Evolutionary conservation across 495 filamentous ascomycete species (phyloP).

Genomic region (Hypoxylon perforatum): DNA sequence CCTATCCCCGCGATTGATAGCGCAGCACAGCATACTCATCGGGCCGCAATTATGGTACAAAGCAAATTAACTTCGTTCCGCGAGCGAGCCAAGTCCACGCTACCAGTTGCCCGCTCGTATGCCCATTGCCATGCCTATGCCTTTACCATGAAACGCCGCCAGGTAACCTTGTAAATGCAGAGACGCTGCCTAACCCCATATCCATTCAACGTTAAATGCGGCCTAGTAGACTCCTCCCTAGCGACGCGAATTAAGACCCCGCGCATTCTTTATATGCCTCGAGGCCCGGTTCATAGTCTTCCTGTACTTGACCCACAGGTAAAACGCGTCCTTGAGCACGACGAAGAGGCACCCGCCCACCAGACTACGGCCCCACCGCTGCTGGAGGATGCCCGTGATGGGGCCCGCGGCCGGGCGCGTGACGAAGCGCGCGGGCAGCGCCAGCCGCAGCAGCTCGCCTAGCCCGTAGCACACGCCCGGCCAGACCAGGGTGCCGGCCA

Average conservation of each 20-base stretch:
- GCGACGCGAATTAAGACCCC: constrained; percentile 39
- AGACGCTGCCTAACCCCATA: no score
- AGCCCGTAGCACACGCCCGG: constrained; percentile 62
- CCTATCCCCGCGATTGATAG: no score
- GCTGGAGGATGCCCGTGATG: constrained; percentile 72
- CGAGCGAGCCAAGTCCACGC: no score
- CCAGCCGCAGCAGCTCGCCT: constrained; percentile 72
- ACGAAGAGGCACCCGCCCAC: constrained; percentile 84
- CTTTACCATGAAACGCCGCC: constrained; percentile 1
- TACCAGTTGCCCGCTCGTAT: background rate
- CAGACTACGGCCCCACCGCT: constrained; percentile 81
- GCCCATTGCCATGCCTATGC: constrained; percentile 17
- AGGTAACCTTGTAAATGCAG: no score
- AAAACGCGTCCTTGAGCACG: constrained; percentile 77
- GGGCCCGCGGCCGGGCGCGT: constrained; percentile 54
- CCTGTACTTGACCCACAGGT: constrained; percentile 79
- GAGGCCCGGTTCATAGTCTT: constrained; percentile 74
- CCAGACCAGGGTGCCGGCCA: constrained; percentile 54
- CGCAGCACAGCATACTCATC: no score
- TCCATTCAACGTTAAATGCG: no score
- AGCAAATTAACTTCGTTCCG: no score
- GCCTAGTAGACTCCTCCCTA: background rate
- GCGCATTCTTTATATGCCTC: constrained; percentile 71
- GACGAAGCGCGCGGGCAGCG: constrained; percentile 73
- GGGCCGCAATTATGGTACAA: no score